Percentiles rank a stretch among this genome's conserved stretches.
Evolutionary conservation across 2,329 filamentous ascomycete species (phyloP).

Genomic region (Aspergillus alliaceus): DNA sequence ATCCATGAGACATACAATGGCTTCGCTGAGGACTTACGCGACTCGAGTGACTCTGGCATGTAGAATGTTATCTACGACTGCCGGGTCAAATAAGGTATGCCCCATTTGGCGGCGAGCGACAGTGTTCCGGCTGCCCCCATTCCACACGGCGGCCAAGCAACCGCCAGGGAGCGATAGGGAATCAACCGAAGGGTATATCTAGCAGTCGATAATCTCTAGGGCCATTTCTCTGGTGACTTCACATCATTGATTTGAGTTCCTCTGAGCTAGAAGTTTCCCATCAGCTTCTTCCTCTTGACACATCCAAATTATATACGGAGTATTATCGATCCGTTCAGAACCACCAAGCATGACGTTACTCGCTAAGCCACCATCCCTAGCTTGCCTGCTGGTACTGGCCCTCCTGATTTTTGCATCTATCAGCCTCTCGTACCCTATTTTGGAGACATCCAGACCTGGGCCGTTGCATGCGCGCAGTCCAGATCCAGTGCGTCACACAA

Average conservation of each 20-base stretch:
- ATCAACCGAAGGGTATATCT: conserved; percentile 10
- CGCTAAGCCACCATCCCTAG: conserved; percentile 5
- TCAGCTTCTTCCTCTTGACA: background rate
- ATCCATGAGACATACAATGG: background rate
- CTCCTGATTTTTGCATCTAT: conserved; percentile 7
- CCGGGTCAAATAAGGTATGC: background rate
- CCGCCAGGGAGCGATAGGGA: background rate
- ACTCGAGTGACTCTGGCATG: background rate
- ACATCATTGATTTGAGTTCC: background rate
- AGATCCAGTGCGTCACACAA: conserved; percentile 1
- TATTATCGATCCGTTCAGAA: background rate
- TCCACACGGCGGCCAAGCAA: conserved; percentile 10
- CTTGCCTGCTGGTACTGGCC: conserved; percentile 4
- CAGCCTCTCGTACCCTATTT: conserved; percentile 5
- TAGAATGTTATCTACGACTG: background rate
- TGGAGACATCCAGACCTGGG: background rate
- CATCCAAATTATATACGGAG: background rate
- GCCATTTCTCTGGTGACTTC: background rate
- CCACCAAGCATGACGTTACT: conserved; percentile 6
- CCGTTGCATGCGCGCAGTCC: conserved; percentile 3
- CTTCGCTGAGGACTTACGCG: background rate
- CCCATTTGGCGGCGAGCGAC: conserved; percentile 1
- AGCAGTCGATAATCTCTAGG: background rate
- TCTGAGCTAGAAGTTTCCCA: background rate
- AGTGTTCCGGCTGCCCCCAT: conserved; percentile 9